phyloP scores from a whole-genome alignment of 805 yeast genomes.

The Myxozyma monticola region DNA sequence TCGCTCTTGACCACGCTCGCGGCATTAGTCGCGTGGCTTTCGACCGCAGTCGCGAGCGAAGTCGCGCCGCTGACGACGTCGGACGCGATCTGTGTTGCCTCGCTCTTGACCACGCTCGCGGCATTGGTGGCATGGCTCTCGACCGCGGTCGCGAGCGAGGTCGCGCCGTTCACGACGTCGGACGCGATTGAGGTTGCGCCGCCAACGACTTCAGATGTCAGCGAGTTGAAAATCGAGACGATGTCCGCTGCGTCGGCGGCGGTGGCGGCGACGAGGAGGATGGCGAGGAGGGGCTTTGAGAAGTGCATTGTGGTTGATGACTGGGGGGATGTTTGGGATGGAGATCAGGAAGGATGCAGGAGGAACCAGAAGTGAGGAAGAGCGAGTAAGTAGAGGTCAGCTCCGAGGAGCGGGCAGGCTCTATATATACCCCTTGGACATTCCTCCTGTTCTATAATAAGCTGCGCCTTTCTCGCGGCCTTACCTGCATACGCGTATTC shows the following conservation, averaged over 20 bases:
- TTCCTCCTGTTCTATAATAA: too few species aligned
- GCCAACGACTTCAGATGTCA: background rate
- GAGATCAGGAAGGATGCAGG: background rate
- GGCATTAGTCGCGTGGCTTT: background rate
- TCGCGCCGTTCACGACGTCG: constrained; percentile 1
- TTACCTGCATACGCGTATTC: too few species aligned
- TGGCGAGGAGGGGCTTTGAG: background rate
- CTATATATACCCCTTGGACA: too few species aligned
- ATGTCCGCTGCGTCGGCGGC: too few species aligned
- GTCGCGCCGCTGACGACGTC: constrained; percentile 3
- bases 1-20: constrained; percentile 1
- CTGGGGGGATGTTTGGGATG: too few species aligned
- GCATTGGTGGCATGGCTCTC: background rate
- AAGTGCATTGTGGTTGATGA: background rate
- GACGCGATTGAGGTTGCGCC: constrained; percentile 2
- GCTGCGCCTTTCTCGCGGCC: too few species aligned
- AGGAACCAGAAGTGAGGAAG: background rate
- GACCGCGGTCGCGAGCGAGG: constrained; percentile 2
- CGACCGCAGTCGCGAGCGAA: constrained; percentile 1
- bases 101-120: constrained; percentile 1
- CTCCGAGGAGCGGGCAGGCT: too few species aligned
- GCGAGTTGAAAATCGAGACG: background rate
- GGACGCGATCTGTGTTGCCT: constrained; percentile 1
- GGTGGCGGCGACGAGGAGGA: background rate
- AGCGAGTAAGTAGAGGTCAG: too few species aligned